Base-by-base conservation (phyloP, 2,329 filamentous ascomycete species). In the Teratosphaeria zuluensis region DNA sequence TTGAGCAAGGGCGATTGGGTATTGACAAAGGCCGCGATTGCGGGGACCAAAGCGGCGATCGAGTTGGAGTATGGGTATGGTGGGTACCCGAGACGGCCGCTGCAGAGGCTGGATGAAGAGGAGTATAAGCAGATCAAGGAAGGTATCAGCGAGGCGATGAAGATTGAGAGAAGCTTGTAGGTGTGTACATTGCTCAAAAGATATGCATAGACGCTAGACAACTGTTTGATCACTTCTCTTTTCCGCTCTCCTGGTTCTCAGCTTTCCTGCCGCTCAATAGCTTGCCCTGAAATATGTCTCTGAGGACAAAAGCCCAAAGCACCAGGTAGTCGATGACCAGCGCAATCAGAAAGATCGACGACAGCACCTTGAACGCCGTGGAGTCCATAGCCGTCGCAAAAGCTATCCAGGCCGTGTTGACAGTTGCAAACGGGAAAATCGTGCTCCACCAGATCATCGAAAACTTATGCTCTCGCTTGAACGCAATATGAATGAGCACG, bases 21-120 rank as follows among this genome's bases (percentile, higher is more conserved):
- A 51, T 77, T 92, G 57, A 94, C 90, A 62, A 91, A 91, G 76
- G 80, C 87, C 0, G 88, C 88, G 53, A 90, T 94, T 66, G 86
- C 90, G 0, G 90, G 89, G n/a, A 94, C 90, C 24, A 95, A 95
- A 80, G 84, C 83, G 64, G 89, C 87, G 11, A 85, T 95, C 66
- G 85, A 94, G 77, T 84, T 78, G 64, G 90, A 90, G 73, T 90
- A 84, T 70, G 89, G 89, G 54, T 95, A 95, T 71, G 90, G 90
- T 31, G 88, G 87, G 3, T 84, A 84, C 71, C 88, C 89, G 4
- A 82, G 90, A 61, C 79, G 81, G 66, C 90, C 90, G 56, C 79
- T 92, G 64, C 86, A 85, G 78, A 80, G 84, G 61, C 74, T 90
- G 55, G 80, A 82, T 48, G 74, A 84, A 67, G 83, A 81, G 46